Evolutionary conservation across 345 rosid genomes (phyloP).

Genomic region (Laguncularia racemosa): DNA sequence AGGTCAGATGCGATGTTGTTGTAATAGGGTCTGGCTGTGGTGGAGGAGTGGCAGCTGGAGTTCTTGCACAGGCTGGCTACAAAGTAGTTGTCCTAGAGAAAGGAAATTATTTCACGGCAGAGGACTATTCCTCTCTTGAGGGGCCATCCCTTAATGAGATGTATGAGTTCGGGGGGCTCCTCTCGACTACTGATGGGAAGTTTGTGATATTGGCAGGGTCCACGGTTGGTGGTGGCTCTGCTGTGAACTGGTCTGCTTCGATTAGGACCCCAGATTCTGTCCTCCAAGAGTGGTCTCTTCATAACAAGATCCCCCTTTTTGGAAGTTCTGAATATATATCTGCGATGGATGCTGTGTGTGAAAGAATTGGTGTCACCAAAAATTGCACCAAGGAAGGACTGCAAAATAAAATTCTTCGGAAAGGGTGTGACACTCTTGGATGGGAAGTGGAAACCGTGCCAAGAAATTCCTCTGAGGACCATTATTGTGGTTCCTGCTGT

Average conservation of each 20-base stretch:
- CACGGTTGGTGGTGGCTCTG: slow-evolving; percentile 17
- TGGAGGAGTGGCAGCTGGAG: slow-evolving; percentile 17
- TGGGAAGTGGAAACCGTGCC: slow-evolving; percentile 5
- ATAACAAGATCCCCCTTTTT: slow-evolving; percentile 12
- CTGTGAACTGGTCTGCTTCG: slow-evolving; percentile 20
- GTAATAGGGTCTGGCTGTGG: slow-evolving; percentile 20
- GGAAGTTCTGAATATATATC: slow-evolving; percentile 9
- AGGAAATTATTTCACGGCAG: slow-evolving; percentile 13
- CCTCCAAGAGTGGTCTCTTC: slow-evolving; percentile 16
- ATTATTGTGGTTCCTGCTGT: slow-evolving; percentile 18
- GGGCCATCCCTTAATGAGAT: slow-evolving; percentile 12
- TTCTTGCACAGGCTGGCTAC: slow-evolving; percentile 16
- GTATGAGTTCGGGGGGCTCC: slow-evolving; percentile 13
- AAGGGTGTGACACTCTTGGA: slow-evolving; percentile 15
- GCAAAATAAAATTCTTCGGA: slow-evolving; percentile 15
- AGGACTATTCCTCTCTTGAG: slow-evolving; percentile 17
- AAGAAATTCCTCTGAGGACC: slow-evolving; percentile 13
- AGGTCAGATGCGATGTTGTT: slow-evolving; percentile 13
- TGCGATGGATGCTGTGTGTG: slow-evolving; percentile 12
- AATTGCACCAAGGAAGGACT: slow-evolving; percentile 10
- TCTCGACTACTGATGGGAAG: slow-evolving; percentile 12
- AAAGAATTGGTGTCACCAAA: slow-evolving; percentile 14
- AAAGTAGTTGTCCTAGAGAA: slow-evolving; percentile 19
- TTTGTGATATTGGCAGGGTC: slow-evolving; percentile 12
- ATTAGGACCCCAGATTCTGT: slow-evolving; percentile 14